These are phyloP conservation scores for Eucalyptus tenuipes DNA, from an alignment of 345 rosid genomes.

Conservation along the genomic window DNA sequence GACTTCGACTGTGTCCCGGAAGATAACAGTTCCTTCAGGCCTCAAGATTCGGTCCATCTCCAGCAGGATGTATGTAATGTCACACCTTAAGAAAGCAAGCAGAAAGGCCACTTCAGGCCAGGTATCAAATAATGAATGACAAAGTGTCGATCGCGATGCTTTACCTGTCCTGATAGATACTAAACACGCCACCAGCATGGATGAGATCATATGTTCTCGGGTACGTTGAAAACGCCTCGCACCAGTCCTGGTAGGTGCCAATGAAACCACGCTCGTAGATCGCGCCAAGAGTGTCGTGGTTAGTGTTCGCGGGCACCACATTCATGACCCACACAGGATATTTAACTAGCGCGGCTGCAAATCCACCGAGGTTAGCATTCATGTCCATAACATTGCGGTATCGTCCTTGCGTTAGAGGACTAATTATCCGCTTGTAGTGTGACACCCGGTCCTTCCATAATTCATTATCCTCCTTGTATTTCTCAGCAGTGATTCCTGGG, in stretches of 20 bases:
- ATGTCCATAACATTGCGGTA: conserved; percentile 90
- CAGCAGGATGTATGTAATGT: conserved; percentile 60
- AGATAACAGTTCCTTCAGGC: conserved; percentile 90
- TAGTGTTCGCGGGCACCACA: conserved; percentile 58
- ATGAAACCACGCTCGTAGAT: conserved; percentile 80
- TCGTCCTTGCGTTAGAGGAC: conserved; percentile 48
- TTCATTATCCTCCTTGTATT: conserved; percentile 62
- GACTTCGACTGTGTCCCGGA: conserved; percentile 83
- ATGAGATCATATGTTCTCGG: conserved; percentile 97
- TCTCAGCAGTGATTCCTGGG: conserved; percentile 53
- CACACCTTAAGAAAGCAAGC: conserved; percentile 44
- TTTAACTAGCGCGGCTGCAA: conserved; percentile 59
- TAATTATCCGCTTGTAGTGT: conserved; percentile 48
- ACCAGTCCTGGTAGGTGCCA: conserved; percentile 93
- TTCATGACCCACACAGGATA: conserved; percentile 95
- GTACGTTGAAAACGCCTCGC: conserved; percentile 94
- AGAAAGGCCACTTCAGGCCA: not conserved
- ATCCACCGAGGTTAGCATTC: conserved; percentile 92
- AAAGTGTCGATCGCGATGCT: not conserved
- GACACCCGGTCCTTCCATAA: conserved; percentile 65
- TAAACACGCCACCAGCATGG: conserved; percentile 75
- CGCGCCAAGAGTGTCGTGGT: conserved; percentile 70
- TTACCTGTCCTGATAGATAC: conserved; percentile 75
- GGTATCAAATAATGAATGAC: not conserved
- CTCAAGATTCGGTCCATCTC: conserved; percentile 96